Percentiles rank a stretch among this genome's conserved stretches.
phyloP scores from a whole-genome alignment of 176 grass and related monocot genomes.

The Stipa capillata region DNA sequence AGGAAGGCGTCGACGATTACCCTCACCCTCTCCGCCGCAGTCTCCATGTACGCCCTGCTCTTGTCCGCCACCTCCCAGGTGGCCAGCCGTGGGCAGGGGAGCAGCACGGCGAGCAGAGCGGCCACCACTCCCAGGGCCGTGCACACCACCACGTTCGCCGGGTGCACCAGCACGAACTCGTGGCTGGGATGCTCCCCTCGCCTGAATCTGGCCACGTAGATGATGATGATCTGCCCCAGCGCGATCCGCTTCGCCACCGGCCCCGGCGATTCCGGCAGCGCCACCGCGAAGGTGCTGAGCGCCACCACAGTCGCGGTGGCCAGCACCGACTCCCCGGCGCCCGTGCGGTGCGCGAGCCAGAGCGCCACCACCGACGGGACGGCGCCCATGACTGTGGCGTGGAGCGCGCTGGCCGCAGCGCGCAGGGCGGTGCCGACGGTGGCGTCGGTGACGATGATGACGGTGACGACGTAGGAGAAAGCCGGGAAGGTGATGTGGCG shows the following conservation, averaged over 20 bases:
- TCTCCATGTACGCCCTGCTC: conserved; percentile 34
- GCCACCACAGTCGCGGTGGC: conserved; percentile 36
- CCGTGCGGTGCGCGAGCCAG: conserved; percentile 38
- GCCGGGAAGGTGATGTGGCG: conserved; percentile 58
- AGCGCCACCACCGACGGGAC: conserved; percentile 53
- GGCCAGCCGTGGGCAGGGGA: conserved; percentile 65
- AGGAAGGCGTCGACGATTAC: conserved; percentile 44
- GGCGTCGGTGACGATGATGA: conserved; percentile 56
- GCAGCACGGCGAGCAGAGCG: conserved; percentile 40
- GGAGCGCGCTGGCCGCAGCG: conserved; percentile 32
- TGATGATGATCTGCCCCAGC: conserved; percentile 71
- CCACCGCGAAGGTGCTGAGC: conserved; percentile 49
- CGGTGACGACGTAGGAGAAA: conserved; percentile 66
- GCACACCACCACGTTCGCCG: conserved; percentile 57
- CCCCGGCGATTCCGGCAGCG: conserved; percentile 30
- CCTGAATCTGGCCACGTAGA: conserved; percentile 54
- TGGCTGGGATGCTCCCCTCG: background rate
- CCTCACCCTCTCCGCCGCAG: conserved; percentile 48
- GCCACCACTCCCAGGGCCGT: conserved; percentile 53
- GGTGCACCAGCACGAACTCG: conserved; percentile 32
- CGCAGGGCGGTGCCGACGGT: conserved; percentile 47
- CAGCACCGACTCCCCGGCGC: conserved; percentile 17
- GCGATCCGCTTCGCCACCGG: conserved; percentile 63
- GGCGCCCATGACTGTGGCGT: conserved; percentile 57
- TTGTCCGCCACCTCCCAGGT: conserved; percentile 35